Evolutionary conservation across 805 yeast genomes (phyloP).

Genomic region (Kodamaea kakaduensis): DNA sequence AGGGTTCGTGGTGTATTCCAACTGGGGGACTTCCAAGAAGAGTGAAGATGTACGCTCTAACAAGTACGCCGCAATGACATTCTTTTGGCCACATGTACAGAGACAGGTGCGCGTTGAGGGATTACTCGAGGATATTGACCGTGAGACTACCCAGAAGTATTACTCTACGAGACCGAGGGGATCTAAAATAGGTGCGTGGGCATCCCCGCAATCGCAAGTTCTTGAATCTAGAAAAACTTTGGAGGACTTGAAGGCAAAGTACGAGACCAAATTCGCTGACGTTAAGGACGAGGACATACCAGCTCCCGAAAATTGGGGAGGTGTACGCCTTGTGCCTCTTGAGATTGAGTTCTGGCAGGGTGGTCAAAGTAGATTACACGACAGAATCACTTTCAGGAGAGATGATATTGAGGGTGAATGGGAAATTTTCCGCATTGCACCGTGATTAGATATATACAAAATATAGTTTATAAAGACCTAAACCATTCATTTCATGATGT

Average conservation of each 20-base stretch:
- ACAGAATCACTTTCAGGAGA: conserved; percentile 71
- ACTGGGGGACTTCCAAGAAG: conserved; percentile 87
- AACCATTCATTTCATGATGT: too few species aligned
- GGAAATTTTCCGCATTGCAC: conserved; percentile 69
- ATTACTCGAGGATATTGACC: conserved; percentile 61
- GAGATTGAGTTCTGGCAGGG: conserved; percentile 99
- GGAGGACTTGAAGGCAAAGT: conserved; percentile 46
- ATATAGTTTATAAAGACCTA: too few species aligned
- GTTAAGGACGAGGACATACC: conserved; percentile 65
- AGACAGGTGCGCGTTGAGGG: conserved; percentile 96
- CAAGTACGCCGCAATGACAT: conserved; percentile 76
- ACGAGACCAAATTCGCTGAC: conserved; percentile 56
- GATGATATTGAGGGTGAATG: conserved; percentile 48
- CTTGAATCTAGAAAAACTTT: conserved; percentile 60
- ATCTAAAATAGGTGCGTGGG: conserved; percentile 94
- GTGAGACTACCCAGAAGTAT: conserved; percentile 73
- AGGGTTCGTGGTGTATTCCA: conserved; percentile 86
- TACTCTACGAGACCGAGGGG: conserved; percentile 89
- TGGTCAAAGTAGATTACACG: conserved; percentile 83
- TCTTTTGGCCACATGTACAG: conserved; percentile 89
- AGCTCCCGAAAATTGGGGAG: conserved; percentile 96
- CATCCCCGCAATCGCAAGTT: conserved; percentile 78
- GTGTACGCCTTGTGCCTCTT: conserved; percentile 78
- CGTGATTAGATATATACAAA: conserved; percentile 36
- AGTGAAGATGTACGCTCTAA: conserved; percentile 66